Evolutionary conservation across 768 basidiomycete species (phyloP).

Genomic region (Hirschioporus abietinus): DNA sequence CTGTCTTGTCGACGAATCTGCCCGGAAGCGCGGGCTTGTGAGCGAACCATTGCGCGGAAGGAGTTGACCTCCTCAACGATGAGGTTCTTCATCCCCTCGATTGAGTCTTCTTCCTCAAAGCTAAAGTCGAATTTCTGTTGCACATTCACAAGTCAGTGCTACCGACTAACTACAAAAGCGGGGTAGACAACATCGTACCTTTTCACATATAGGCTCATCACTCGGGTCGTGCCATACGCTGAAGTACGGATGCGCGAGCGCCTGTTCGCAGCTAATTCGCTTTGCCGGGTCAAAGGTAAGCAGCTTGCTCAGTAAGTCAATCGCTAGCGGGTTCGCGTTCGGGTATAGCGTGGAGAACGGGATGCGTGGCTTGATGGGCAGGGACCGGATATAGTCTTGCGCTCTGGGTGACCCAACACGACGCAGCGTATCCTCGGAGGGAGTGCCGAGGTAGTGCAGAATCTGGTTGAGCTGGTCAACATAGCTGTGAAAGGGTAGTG

Average conservation of each 20-base stretch:
- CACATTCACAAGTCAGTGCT: neutral
- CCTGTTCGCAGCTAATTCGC: constrained; percentile 94
- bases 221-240: constrained; percentile 98
- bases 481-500: constrained; percentile 48
- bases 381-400: constrained; percentile 95
- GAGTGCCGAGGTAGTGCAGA: constrained; percentile 96
- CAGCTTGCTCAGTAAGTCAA: constrained; percentile 88
- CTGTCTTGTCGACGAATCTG: constrained; percentile 77
- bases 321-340: constrained; percentile 86
- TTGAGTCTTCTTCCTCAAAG: constrained; percentile 95
- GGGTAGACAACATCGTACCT: constrained; percentile 37
- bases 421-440: constrained; percentile 92
- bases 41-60: constrained; percentile 87
- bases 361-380: constrained; percentile 95
- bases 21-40: constrained; percentile 67
- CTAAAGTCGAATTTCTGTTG: constrained; percentile 87
- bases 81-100: constrained; percentile 94
- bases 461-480: constrained; percentile 99
- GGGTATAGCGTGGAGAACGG: constrained; percentile 92
- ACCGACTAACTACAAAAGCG: neutral
- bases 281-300: constrained; percentile 95
- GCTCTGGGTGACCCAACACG: constrained; percentile 94
- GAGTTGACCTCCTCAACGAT: constrained; percentile 89
- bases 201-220: constrained; percentile 84
- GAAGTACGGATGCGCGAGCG: constrained; percentile 90